Base-by-base conservation (phyloP, 805 yeast genomes). In the Zygotorulaspora florentina region DNA sequence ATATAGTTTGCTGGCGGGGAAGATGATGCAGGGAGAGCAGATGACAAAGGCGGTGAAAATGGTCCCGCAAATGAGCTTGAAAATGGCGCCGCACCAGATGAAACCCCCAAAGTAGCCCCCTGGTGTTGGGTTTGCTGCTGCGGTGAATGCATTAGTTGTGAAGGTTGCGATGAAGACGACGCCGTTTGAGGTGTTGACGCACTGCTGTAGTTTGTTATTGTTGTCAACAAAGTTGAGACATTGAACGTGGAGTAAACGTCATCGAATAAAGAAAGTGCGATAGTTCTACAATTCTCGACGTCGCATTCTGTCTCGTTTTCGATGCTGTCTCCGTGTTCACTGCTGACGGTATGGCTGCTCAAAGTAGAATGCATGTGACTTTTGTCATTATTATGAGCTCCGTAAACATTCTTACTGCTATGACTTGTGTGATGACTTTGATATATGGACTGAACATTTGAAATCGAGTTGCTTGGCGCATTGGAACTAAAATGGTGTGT, bases 161-260 rank as follows among this genome's bases (percentile, higher is more conserved):
- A 13, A 12, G 28, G 41, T 17, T 39, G 42, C 8, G 43, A 45
- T 11, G 48, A 37, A 2, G 52, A 48, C 5, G 52, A 45, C 33
- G 52, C 49, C 10, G 52, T 45, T 36, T 48, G 52, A 9, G 52
- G 52, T 4, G 49, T 45, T 16, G 43, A 41, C 16, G 20, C 38
- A 11, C 30, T 20, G 16, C 42, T 41, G 33, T 40, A 40, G n/a
- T 48, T 26, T 9, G 39, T 38, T 3, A 46, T 35, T 10, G 55
- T 16, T 2, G 56, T 53, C 38, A 62, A 48, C 7, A 59, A 29
- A 20, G 42, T 48, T 1, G 55, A 40, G 6, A 59, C 54, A 39
- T 57, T 60, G 34, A 55, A 62, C 26, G 49, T 46, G 2, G 62
- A 52, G 43, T 55, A 57, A 7, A 59, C 46, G 11, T 59, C 61